Percentiles rank a stretch among this genome's conserved stretches.
Evolutionary conservation across 441 rosid genomes (phyloP).

Genomic region (Arabidopsis lyrata): DNA sequence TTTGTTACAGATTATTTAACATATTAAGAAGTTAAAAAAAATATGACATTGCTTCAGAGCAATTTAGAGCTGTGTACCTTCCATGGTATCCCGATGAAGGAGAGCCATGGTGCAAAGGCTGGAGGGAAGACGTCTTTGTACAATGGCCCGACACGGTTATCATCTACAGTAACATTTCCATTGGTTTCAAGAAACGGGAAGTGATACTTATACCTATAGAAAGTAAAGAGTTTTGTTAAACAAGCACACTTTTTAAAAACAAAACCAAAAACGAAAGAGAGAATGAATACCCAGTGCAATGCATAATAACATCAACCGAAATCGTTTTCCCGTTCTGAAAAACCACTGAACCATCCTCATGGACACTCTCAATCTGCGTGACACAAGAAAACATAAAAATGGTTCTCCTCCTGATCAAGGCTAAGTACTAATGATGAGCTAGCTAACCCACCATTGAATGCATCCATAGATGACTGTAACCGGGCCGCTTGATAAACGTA

Average conservation of each 20-base stretch:
- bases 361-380: conserved; percentile 60
- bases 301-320: conserved; percentile 67
- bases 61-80: conserved; percentile 49
- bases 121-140: conserved; percentile 87
- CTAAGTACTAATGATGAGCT: not conserved
- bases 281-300: conserved; percentile 75
- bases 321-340: conserved; percentile 64
- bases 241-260: not conserved
- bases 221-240: conserved; percentile 6
- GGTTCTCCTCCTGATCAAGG: not conserved
- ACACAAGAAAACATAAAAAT: not conserved
- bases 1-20: not conserved
- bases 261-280: not conserved
- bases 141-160: conserved; percentile 77
- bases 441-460: conserved; percentile 72
- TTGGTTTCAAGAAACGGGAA: conserved; percentile 80
- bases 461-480: conserved; percentile 66
- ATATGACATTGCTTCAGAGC: not conserved
- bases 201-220: conserved; percentile 67
- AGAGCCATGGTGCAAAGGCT: conserved; percentile 67
- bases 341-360: conserved; percentile 65
- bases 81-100: conserved; percentile 84
- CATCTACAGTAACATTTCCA: conserved; percentile 71
- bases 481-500: conserved; percentile 52
- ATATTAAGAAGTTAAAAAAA: not conserved